These are phyloP conservation scores for Camelina sativa DNA, from an alignment of 345 rosid species.

Conservation along the genomic window DNA sequence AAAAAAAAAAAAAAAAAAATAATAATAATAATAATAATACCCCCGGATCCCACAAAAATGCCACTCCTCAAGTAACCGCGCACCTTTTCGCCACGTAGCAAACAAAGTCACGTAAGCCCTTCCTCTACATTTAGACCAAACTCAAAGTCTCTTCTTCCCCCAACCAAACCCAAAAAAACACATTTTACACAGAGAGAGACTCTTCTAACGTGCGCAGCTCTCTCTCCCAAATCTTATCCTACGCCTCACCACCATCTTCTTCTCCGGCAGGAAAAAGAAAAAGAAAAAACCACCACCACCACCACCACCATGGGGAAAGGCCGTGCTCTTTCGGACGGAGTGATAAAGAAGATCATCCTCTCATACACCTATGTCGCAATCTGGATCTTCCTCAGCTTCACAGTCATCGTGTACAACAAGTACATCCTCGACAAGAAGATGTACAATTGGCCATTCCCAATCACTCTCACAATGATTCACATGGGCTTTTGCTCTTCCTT, in stretches of 20 bases:
- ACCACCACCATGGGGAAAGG: conserved; percentile 71
- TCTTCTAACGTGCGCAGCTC: conserved; percentile 34
- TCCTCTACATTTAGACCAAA: conserved; percentile 34
- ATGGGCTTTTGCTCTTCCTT: conserved; percentile 90
- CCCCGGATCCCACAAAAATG: not conserved
- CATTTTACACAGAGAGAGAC: not conserved
- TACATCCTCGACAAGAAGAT: conserved; percentile 97
- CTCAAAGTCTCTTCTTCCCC: not conserved
- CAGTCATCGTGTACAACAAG: conserved; percentile 97
- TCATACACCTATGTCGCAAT: conserved; percentile 89
- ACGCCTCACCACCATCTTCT: conserved; percentile 24
- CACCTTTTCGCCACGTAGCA: conserved; percentile 33
- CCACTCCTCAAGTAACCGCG: conserved; percentile 33
- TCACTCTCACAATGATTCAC: conserved; percentile 97
- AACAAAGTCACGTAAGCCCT: conserved; percentile 35
- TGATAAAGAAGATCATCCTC: conserved; percentile 81
- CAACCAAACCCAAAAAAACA: not conserved
- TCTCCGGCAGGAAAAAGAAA: not conserved
- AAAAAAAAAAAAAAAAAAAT: too few species aligned
- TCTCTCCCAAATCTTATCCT: conserved; percentile 29
- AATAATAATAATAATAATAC: too few species aligned
- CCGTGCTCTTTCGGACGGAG: conserved; percentile 74
- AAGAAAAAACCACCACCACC: too few species aligned
- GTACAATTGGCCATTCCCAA: conserved; percentile 97
- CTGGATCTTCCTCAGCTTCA: conserved; percentile 99